Evolutionary conservation across 768 basidiomycete species (phyloP).

Genomic region (Boletus reticulatus): DNA sequence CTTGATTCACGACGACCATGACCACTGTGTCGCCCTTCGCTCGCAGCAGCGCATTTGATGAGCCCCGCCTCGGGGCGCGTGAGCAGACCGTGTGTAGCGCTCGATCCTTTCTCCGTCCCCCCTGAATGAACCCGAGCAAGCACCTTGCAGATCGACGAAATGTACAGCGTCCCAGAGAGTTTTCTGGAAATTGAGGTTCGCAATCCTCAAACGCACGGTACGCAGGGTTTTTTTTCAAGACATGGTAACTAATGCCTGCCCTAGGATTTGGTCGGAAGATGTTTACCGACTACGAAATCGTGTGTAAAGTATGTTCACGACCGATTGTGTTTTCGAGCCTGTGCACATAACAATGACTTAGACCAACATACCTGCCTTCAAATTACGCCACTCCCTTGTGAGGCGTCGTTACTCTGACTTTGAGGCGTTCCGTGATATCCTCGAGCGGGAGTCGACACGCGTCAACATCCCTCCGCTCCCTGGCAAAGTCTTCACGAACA

Average conservation of each 20-base stretch:
- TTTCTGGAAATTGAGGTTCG: slow-evolving; percentile 97
- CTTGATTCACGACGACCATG: slow-evolving; percentile 28
- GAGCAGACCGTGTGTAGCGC: slow-evolving; percentile 53
- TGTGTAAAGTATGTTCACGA: slow-evolving; percentile 72
- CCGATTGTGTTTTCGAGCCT: background rate
- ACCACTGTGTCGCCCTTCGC: slow-evolving; percentile 55
- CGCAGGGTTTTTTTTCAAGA: background rate
- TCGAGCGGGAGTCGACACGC: slow-evolving; percentile 94
- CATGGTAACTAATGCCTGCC: background rate
- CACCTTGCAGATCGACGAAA: slow-evolving; percentile 81
- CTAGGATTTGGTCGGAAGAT: slow-evolving; percentile 92
- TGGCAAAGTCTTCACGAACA: slow-evolving; percentile 97
- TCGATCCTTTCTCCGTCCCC: slow-evolving; percentile 2
- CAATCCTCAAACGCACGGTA: slow-evolving; percentile 96
- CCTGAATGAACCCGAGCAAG: slow-evolving; percentile 35
- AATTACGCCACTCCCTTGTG: slow-evolving; percentile 88
- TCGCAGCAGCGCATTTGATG: slow-evolving; percentile 57
- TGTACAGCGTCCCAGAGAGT: slow-evolving; percentile 97
- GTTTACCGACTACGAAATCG: slow-evolving; percentile 99
- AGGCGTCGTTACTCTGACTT: slow-evolving; percentile 90
- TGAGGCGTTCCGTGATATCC: slow-evolving; percentile 95
- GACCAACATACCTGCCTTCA: slow-evolving; percentile 99
- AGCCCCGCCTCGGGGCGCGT: slow-evolving; percentile 45
- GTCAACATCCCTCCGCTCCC: slow-evolving; percentile 98
- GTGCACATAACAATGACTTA: slow-evolving; percentile 28